Conservation (phyloP, 1,284 basidiomycete species). For the Sporisorium graminicola region DNA sequence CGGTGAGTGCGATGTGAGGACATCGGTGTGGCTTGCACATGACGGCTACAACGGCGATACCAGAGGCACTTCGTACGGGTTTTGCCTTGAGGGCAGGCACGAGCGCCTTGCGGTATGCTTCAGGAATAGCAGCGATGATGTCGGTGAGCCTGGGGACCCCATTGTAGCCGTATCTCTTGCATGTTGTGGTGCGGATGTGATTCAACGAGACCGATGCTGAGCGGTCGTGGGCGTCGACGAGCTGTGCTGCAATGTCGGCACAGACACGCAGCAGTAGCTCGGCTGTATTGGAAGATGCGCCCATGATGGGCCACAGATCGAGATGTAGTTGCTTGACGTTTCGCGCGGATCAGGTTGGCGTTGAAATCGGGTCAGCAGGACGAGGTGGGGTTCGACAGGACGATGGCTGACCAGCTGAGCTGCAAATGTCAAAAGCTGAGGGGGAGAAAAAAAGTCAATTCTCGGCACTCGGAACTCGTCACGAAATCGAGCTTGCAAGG, state of each 20-base stretch:
- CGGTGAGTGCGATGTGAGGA: slow-evolving; percentile 99
- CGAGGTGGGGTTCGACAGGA: background rate
- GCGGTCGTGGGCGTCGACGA: slow-evolving; percentile 87
- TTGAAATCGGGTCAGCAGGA: background rate
- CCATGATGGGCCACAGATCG: slow-evolving; percentile 31
- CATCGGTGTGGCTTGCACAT: slow-evolving; percentile 99
- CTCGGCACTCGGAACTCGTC: slow-evolving; percentile 24
- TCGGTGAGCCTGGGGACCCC: slow-evolving; percentile 94
- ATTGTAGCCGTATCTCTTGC: slow-evolving; percentile 87
- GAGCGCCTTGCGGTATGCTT: slow-evolving; percentile 92
- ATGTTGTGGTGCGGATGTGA: slow-evolving; percentile 84
- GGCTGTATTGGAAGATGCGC: slow-evolving; percentile 75
- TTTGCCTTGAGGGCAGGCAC: slow-evolving; percentile 91
- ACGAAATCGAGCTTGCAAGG: background rate
- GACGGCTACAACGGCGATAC: slow-evolving; percentile 97
- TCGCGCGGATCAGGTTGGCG: background rate
- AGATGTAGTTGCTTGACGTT: background rate
- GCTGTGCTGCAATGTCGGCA: slow-evolving; percentile 91
- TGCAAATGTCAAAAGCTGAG: background rate
- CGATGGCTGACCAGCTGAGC: background rate
- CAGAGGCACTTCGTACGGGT: slow-evolving; percentile 96
- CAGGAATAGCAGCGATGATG: slow-evolving; percentile 97
- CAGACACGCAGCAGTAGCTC: slow-evolving; percentile 91
- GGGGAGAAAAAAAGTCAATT: slow-evolving; percentile 12
- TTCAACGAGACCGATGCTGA: slow-evolving; percentile 81